Conservation (phyloP, 495 filamentous ascomycete genomes). For the Rhypophila decipiens region DNA sequence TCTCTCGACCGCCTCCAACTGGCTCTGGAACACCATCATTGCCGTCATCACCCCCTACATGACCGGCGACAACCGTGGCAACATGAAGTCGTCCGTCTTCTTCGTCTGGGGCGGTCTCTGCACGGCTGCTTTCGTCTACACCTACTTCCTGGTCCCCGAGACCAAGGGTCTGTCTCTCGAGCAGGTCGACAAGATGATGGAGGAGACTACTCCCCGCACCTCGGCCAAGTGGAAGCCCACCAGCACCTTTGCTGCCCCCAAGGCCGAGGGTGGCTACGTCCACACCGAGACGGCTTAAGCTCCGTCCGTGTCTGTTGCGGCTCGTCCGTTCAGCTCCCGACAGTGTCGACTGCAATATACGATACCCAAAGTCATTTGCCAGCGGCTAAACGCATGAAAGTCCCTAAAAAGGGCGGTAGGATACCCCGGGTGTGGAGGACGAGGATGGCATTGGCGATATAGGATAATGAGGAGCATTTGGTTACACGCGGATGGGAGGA, state of each 20-base stretch:
- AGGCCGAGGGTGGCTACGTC: slow-evolving; percentile 8
- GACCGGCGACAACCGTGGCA: slow-evolving; percentile 54
- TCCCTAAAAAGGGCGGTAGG: no score
- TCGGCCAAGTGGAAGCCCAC: slow-evolving; percentile 66
- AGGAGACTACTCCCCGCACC: slow-evolving; percentile 67
- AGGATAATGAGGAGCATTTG: no score
- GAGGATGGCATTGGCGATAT: no score
- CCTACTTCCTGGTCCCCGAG: slow-evolving; percentile 77
- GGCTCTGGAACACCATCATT: slow-evolving; percentile 78
- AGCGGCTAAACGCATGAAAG: no score
- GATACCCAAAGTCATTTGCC: no score
- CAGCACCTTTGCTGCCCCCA: slow-evolving; percentile 52
- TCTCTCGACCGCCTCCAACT: slow-evolving; percentile 78
- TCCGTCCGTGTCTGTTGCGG: no score
- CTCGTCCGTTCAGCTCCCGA: no score
- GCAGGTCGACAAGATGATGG: slow-evolving; percentile 87
- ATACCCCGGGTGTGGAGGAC: no score
- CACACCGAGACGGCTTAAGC: slow-evolving; percentile 4
- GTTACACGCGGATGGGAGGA: no score
- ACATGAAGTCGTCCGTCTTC: slow-evolving; percentile 69
- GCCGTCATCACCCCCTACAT: slow-evolving; percentile 77
- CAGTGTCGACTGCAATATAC: no score
- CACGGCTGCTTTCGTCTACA: slow-evolving; percentile 57
- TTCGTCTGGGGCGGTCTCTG: slow-evolving; percentile 74
- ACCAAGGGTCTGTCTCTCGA: slow-evolving; percentile 85